Base-by-base conservation (phyloP, 2,329 filamentous ascomycete species). In the Xylariaceae sp. region DNA sequence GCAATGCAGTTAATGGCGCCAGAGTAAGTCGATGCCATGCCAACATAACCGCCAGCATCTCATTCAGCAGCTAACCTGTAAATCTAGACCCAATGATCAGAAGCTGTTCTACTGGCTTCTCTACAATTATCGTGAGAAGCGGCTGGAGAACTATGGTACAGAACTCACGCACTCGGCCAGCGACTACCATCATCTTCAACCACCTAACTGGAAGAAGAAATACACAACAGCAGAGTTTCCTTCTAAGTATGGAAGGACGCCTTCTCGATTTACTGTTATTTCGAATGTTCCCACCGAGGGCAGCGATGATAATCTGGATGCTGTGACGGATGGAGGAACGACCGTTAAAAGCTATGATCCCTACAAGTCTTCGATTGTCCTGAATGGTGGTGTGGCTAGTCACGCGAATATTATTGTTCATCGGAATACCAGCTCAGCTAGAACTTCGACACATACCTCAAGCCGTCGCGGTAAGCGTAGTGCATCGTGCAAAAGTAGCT, bases 21-120 rank as follows among this genome's bases (percentile, higher is more conserved):
- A 24, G 76, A 81, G 80, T 86, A 69, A 64, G 81, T 72, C 16
- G 6, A 32, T 19, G 13, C 19, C 32, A 13, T 34, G 12, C 15
- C 26, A n/a, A 26, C 17, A 2, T 24, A 15, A 9, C 9, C 7
- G 3, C 9, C 4, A 13, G 32, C 15, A 18, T 9, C 4, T 9
- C n/a, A 41, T 35, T 17, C 33, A 32, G 18, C 6, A 42, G 19
- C 59, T 64, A 48, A 64, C 51, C 31, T 47, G 36, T 33, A 4
- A 46, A 31, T 42, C n/a, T 24, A 91, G 86, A 49, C 72, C 79
- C 4, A 97, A 95, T 50, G 88, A 95, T 41, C 89, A 96, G 60
- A 95, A 95, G 59, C 76, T 91, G 51, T 96, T 97, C 64, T 98
- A 97, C 64, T 85, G 82, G 64, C 77, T 94, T 16, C 75, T 98